Evolutionary conservation across 768 basidiomycete species (phyloP), one percentile per base, ranked within the genome.

Genomic region (Suillus lakei): DNA sequence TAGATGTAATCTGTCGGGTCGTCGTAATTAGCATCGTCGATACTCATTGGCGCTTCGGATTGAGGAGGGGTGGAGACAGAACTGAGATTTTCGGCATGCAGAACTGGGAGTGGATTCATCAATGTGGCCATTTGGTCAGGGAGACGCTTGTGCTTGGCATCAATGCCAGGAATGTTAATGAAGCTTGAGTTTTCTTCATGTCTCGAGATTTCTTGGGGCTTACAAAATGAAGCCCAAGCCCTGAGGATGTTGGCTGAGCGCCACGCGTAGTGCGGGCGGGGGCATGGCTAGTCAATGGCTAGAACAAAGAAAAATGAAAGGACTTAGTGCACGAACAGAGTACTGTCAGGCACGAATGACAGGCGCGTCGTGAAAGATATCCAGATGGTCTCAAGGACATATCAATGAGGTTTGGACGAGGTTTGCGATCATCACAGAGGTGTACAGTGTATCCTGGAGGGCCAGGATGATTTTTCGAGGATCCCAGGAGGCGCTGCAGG

Each of bases 151-250:
- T 36, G 54, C 38, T 61, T 21, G 15, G 16, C 28, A 18, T 60
- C 13, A 5, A 21, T 4, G 8, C 56, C 56, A 3, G 63, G 63
- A 34, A 64, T 48, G 7, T 21, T 4, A 41, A 64, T 13, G 1
- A 56, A 39, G 56, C 8, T 2, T 60, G 63, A 28, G 59, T 65
- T 58, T 71, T 67, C 12, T 50, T 50, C 12, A 32, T 61, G 28
- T 71, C 63, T 18, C 41, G 18, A 21, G 28, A 32, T 56, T 70
- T 73, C 18, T 63, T 51, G 10, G 73, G 73, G 16, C 66, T 71
- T 5, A 44, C 43, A 32, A 71, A 74, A 21, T 65, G 64, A 10
- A 26, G n/a, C 0, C 72, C 70, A 5, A 74, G 66, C 12, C 73
- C 70, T 43, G 36, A 16, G 7, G 50, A 51, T 4, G 50, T 28